Percentiles rank a stretch among this genome's conserved stretches.
Conservation (phyloP, 192 early-diverging fungal genomes). For the Funneliformis geosporum region DNA sequence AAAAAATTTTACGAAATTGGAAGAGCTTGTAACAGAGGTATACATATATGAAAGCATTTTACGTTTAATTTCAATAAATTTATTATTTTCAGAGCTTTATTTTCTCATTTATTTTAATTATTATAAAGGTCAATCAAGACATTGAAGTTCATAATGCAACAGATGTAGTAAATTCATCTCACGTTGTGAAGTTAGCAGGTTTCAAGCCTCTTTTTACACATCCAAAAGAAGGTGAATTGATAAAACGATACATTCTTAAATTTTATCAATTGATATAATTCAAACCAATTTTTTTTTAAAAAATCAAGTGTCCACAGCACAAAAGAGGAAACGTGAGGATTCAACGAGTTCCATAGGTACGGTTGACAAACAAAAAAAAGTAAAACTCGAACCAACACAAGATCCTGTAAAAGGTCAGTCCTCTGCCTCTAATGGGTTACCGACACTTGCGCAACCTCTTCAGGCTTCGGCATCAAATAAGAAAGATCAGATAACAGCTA, state of each 20-base stretch:
- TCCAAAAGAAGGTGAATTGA: slow-evolving; percentile 10
- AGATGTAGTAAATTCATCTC: background rate
- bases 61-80: background rate
- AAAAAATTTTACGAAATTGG: slow-evolving; percentile 38
- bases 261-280: background rate
- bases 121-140: slow-evolving; percentile 10
- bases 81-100: background rate
- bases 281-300: background rate
- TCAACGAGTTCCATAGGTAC: background rate
- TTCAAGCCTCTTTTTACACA: slow-evolving; percentile 2
- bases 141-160: slow-evolving; percentile 1
- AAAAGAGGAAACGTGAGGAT: slow-evolving; percentile 11
- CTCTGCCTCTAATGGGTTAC: background rate
- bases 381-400: background rate
- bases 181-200: slow-evolving; percentile 17
- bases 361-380: background rate
- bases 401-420: background rate
- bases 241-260: background rate
- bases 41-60: background rate
- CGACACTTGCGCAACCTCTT: background rate
- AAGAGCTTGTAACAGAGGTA: slow-evolving; percentile 35
- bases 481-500: background rate
- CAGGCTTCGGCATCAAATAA: background rate
- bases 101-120: background rate
- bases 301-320: background rate